Evolutionary conservation across 768 basidiomycete species (phyloP), one percentile per base, ranked within the genome.

Genomic region (Pisolithus microcarpus): DNA sequence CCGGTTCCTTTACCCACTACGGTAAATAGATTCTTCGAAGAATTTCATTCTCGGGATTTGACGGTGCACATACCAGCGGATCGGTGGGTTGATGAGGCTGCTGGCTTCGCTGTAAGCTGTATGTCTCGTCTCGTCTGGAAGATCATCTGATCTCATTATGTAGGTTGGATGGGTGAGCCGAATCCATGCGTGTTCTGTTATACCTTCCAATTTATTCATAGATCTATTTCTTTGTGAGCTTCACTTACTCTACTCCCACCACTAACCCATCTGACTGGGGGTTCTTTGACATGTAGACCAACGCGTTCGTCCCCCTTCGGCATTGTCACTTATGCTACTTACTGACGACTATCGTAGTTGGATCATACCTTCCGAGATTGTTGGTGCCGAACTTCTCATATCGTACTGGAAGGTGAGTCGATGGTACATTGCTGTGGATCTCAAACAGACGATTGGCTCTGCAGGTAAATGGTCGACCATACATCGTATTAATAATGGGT

Each of bases 1-100:
- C 86, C 4, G 87, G 87, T 15, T 82, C 84, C 0, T 88, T 87
- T 62, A 83, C 85, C n/a, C 84, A 86, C 65, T 87, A 76, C 62
- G 81, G 80, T 78, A 44, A 5, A 71, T 50, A 19, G 10, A 7
- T 10, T 24, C n/a, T n/a, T 38, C 21, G 21, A 23, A 23, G 28
- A 38, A 5, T 15, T 26, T 1, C 5, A 7, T 38, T 37, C 16
- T 11, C 11, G 16, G 3, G 18, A 42, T 10, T 24, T 11, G 23
- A 13, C 1, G 19, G 19, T 7, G 23, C 21, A 53, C 23, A 15
- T 8, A 34, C 18, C 19, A 80, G 79, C 77, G 51, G 68, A 73
- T 30, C 70, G 78, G 50, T 80, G 77, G 77, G 78, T 81, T 18
- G 78, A 81, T 58, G 77, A 77, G 30, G 78, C 80, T 30, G 67